Evolutionary conservation across 1,284 basidiomycete genomes (phyloP), one percentile per base, ranked within the genome.

Genomic region (Anthracocystis setariae): DNA sequence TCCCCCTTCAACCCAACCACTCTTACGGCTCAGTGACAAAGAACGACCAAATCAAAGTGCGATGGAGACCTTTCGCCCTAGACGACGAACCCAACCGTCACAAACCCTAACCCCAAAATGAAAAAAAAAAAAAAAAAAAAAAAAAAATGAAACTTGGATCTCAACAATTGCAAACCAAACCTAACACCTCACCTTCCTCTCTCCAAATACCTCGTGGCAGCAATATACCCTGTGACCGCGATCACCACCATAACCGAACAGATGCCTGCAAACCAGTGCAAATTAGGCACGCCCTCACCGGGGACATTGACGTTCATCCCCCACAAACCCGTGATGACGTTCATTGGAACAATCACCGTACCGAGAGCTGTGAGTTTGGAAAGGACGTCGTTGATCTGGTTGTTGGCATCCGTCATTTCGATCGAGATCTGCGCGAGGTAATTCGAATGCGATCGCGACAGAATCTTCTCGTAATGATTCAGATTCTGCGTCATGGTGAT

Each of bases 401-500:
- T 98, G 85, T 99, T 99, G 52, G 96, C 96, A 81, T 98, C 95
- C 29, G 95, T 97, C 80, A 81, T 82, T 53, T 79, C 76, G 55
- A 79, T 78, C 37, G 73, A 78, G 60, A 82, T 82, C 62, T 82
- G 80, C 5, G 80, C 80, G 17, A 82, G 47, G 51, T 81, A 98
- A 84, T 98, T 98, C n/a, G 94, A 97, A 85, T 98, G 95, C 40
- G 95, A 98, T 27, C 95, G 90, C 2, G 94, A 98, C 8, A 98
- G 87, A 82, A 98, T 98, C 87, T 98, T 98, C 56, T 80, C 79
- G 49, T 79, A 80, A 65, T 80, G 77, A 55, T 78, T 78, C 68
- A 78, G 64, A 83, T 97, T 98, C 84, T 98, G 95, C 3, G 95
- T 99, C 94, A 98, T 98, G 27, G 96, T 99, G 84, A 98, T 98